Evolutionary conservation across 116 monocot species (phyloP).

Genomic region (Dioscorea cayenensis): DNA sequence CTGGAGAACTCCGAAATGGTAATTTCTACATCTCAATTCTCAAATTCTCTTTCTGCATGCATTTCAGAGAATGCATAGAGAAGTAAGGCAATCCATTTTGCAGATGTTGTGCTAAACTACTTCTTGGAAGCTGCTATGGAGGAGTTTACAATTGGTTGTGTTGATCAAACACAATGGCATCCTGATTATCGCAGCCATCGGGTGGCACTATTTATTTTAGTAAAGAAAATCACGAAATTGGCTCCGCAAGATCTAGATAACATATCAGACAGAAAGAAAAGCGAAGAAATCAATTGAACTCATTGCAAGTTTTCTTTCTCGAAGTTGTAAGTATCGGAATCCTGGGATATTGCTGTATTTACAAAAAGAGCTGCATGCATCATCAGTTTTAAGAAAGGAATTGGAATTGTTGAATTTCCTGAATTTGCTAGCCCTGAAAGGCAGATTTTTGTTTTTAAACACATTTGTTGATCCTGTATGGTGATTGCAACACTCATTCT

Average conservation of each 20-base stretch:
- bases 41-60: not conserved
- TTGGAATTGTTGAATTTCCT: too few relatives aligned
- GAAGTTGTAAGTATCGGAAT: not conserved
- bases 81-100: not conserved
- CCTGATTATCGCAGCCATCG: slow-evolving; percentile 70
- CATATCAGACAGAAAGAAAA: not conserved
- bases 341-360: not conserved
- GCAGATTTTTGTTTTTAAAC: too few relatives aligned
- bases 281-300: too few relatives aligned
- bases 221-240: slow-evolving; percentile 19
- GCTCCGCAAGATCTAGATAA: not conserved
- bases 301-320: not conserved
- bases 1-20: slow-evolving; percentile 92
- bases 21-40: not conserved
- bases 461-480: too few relatives aligned
- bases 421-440: too few relatives aligned
- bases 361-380: not conserved
- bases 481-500: too few relatives aligned
- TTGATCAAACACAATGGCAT: slow-evolving; percentile 86
- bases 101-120: slow-evolving; percentile 85
- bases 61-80: not conserved
- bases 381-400: not conserved
- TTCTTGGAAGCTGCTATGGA: slow-evolving; percentile 79
- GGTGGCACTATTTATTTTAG: slow-evolving; percentile 69
- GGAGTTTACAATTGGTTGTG: slow-evolving; percentile 63